Evolutionary conservation across 1,139 yeast species (phyloP).

Genomic region (Casaregolazyma lundiana): DNA sequence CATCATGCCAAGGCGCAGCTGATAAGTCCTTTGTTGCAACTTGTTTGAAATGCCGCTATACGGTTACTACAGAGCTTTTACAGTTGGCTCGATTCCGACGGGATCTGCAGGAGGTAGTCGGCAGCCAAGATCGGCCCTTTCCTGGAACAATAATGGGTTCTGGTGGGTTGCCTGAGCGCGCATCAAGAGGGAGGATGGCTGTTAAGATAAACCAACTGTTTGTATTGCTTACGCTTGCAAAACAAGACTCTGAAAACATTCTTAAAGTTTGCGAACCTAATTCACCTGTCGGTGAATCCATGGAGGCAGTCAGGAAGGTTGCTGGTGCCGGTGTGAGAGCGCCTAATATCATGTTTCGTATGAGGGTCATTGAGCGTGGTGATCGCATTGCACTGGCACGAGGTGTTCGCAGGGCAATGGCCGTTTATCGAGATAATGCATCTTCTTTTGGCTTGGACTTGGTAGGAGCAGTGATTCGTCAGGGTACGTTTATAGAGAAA

Average conservation of each 20-base stretch:
- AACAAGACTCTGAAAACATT: not conserved
- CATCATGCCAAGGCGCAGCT: not conserved
- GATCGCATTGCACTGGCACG: not conserved
- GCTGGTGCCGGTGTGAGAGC: no score
- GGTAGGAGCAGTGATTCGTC: constrained; percentile 35
- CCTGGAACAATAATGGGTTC: constrained; percentile 3
- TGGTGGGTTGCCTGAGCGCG: not conserved
- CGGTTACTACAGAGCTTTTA: not conserved
- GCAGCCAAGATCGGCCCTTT: not conserved
- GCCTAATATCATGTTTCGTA: no score
- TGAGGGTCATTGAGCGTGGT: no score
- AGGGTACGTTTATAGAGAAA: constrained; percentile 34
- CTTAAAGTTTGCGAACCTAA: not conserved
- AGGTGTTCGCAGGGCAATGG: not conserved
- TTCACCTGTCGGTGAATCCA: not conserved
- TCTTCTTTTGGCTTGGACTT: constrained; percentile 16
- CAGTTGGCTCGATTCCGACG: not conserved
- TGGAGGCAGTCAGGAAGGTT: not conserved
- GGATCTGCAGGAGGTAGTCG: not conserved
- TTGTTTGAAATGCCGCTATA: not conserved
- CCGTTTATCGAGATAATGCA: not conserved
- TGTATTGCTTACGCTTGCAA: not conserved
- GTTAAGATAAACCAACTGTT: not conserved
- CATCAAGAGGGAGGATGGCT: not conserved
- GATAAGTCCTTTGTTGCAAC: not conserved